These are phyloP conservation scores for Exophiala sideris DNA, from an alignment of 2,329 filamentous ascomycete species.

Conservation along the genomic window DNA sequence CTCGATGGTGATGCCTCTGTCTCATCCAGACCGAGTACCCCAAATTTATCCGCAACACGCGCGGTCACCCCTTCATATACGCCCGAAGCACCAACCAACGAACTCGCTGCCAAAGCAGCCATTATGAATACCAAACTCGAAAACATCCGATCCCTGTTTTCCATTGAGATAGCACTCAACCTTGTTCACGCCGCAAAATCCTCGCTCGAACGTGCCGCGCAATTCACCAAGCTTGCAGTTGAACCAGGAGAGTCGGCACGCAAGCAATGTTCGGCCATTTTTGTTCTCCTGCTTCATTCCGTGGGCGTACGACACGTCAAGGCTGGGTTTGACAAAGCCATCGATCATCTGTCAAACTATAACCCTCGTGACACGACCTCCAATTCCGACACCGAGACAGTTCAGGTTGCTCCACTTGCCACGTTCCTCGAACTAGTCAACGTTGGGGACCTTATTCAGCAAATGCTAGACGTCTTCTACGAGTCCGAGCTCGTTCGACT, in stretches of 20 bases:
- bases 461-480: slow-evolving; percentile 99
- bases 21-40: slow-evolving; percentile 31
- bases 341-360: slow-evolving; percentile 85
- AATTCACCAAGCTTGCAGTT: slow-evolving; percentile 76
- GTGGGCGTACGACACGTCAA: slow-evolving; percentile 85
- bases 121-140: slow-evolving; percentile 93
- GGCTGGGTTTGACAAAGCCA: slow-evolving; percentile 88
- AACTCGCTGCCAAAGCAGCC: slow-evolving; percentile 94
- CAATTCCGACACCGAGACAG: slow-evolving; percentile 66
- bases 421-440: slow-evolving; percentile 97
- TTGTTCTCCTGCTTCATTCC: slow-evolving; percentile 77
- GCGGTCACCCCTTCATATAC: slow-evolving; percentile 44
- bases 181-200: slow-evolving; percentile 86
- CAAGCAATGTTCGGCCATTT: slow-evolving; percentile 86
- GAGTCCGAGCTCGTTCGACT: slow-evolving; percentile 84
- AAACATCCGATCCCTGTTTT: slow-evolving; percentile 91
- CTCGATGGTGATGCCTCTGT: slow-evolving; percentile 28
- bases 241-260: slow-evolving; percentile 77
- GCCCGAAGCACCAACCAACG: slow-evolving; percentile 74
- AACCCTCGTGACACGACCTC: slow-evolving; percentile 73
- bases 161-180: slow-evolving; percentile 88
- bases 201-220: slow-evolving; percentile 77
- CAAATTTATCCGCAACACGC: slow-evolving; percentile 31
- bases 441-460: slow-evolving; percentile 93
- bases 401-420: slow-evolving; percentile 72